Conservation (phyloP, 345 rosid species). For the Citrus glauca region DNA sequence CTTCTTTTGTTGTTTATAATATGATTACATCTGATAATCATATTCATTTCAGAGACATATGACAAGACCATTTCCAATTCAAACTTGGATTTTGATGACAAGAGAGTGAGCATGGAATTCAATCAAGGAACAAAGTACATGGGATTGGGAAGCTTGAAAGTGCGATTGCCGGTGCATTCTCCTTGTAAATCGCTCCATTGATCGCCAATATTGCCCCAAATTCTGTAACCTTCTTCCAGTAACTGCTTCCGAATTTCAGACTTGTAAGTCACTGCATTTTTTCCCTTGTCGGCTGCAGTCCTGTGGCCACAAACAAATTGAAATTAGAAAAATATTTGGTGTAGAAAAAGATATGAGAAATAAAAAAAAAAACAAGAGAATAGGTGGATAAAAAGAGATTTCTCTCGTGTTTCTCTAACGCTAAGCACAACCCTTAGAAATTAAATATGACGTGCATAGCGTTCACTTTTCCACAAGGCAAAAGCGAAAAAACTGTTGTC, state of each 20-base stretch:
- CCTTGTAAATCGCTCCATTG: constrained; percentile 92
- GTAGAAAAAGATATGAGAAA: no score
- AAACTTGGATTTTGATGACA: neutral
- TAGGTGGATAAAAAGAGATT: accelerated
- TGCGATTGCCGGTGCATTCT: constrained; percentile 54
- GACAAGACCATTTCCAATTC: neutral
- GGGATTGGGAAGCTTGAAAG: constrained; percentile 89
- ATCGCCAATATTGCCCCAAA: constrained; percentile 86
- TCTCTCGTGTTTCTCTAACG: accelerated
- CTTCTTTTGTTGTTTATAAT: no score
- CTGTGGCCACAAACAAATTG: constrained; percentile 21
- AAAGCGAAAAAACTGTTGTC: no score
- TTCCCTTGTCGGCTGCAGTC: constrained; percentile 38
- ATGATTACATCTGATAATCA: neutral
- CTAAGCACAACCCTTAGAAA: no score
- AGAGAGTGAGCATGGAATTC: neutral
- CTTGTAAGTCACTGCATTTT: constrained; percentile 56
- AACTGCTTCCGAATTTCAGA: constrained; percentile 50
- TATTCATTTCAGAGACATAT: neutral
- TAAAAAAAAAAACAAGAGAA: no score
- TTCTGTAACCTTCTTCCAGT: constrained; percentile 59
- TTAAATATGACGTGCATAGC: no score
- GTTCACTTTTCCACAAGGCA: no score
- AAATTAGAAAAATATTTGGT: no score
- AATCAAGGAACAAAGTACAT: constrained; percentile 69